Evolutionary conservation across 2,329 filamentous ascomycete species (phyloP), one percentile per base, ranked within the genome.

Genomic region (Dendryphion nanum): DNA sequence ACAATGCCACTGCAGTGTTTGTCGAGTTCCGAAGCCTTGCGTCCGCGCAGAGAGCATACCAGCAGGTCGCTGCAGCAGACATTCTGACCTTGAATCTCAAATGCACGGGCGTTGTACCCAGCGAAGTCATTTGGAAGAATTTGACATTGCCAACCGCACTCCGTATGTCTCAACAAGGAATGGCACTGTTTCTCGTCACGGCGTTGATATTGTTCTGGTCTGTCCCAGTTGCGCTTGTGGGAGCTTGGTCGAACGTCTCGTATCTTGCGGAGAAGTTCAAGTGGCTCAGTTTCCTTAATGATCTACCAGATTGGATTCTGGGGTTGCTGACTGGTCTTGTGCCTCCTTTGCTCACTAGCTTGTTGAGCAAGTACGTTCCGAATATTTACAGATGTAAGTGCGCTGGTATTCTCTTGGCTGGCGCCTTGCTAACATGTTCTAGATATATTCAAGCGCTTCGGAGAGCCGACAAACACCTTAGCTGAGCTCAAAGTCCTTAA

Each of bases 401-500:
- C 14, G 8, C 15, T 30, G 10, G 8, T 8, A 10, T 30, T 14
- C 12, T 8, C 4, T 16, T 10, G 29, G 10, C 12, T n/a, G 16
- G 13, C 29, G n/a, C n/a, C 16, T 30, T 16, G 12, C 33, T 52
- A 54, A 38, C 50, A 17, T 7, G 15, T 2, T 2, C 8, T 38
- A 84, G 78, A 86, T 33, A 85, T 88, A 62, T 90, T 90, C 46
- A 90, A 82, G 61, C 66, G 86, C 23, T 78, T 86, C 30, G 93
- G 93, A 38, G 86, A 86, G 45, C 88, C 89, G 1, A 93, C 88
- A 1, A 66, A 81, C 5, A 84, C 89, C 1, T 78, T 85, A 8
- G 82, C 95, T 13, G 93, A 98, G 64, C 73, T 97, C 6, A 89
- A 89, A 41, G 89, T 88, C 0, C 89, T 97, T 61, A 93, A 90